A percentile compares a stretch with the other conserved stretches of the same genome.
Conservation (phyloP, 306 rosid genomes). For the Ziziphus jujuba region DNA sequence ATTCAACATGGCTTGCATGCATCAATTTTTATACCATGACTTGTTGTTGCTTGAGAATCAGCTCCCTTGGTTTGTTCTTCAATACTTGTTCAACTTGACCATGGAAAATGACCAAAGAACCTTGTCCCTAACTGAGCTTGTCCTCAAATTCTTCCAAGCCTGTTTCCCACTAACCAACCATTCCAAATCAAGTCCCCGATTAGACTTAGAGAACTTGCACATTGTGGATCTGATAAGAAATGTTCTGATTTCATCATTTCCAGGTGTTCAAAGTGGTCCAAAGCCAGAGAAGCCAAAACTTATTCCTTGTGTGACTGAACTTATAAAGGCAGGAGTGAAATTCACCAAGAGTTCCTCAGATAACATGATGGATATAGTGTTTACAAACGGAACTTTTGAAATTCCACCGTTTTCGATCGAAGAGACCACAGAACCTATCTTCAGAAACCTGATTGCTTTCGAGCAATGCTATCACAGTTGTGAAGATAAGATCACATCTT, state of each 20-base stretch:
- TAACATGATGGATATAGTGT: constrained; percentile 7
- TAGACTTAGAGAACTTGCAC: background rate
- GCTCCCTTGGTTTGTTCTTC: constrained; percentile 18
- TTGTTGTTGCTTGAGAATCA: no score
- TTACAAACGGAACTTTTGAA: background rate
- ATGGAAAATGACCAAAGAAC: no score
- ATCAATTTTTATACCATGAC: constrained; percentile 12
- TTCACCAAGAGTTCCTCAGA: no score
- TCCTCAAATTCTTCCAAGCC: no score
- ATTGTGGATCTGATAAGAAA: background rate
- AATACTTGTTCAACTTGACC: no score
- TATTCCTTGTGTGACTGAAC: constrained; percentile 3
- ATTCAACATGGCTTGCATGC: background rate
- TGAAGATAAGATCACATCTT: constrained; percentile 12
- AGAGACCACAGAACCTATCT: constrained; percentile 10
- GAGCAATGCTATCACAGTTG: constrained; percentile 13
- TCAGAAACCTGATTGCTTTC: no score
- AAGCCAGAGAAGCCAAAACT: background rate
- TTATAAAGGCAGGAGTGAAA: no score
- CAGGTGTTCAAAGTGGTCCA: no score
- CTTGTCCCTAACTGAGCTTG: no score
- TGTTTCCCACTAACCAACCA: no score
- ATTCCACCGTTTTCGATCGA: constrained; percentile 17
- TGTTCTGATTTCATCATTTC: background rate
- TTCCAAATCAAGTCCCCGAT: no score